Evolutionary conservation across 192 early-diverging fungal species (phyloP), one percentile per base, ranked within the genome.

Genomic region (Backusella liffmaniae): DNA sequence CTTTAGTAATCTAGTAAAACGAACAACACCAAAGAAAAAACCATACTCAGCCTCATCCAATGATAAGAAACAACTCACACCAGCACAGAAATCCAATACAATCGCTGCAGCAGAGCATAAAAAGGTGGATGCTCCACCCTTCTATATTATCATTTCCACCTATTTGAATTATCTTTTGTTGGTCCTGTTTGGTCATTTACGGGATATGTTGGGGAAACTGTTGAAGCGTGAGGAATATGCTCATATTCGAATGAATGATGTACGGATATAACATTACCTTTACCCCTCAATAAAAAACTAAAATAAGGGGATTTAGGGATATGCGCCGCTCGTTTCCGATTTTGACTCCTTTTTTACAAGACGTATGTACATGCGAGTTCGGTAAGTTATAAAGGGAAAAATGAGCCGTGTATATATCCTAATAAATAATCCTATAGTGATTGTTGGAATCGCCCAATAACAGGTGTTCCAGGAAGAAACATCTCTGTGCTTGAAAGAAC

Each of bases 281-380:
- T 10, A 7, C 10, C 39, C 10, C 42, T 16, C 12, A 44, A 44
- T 44, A 13, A 44, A 39, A 39, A 12, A 39, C 7, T 1, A 37
- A 39, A 39, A 39, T 10, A 39, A 39, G 8, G 0, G 4, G 13
- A 23, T 6, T 30, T 32, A 73, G 83, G 90, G 96, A 4, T 94
- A 89, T 75, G 95, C 96, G 51, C 92, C 95, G 35, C 82, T 97
- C 73, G 94, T 93, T 70, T 93, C 93, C 16, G 96, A 95, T 75
- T 97, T 97, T 84, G 94, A 97, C 83, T 95, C 93, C 73, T 92
- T 97, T 83, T 96, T 94, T 85, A 89, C 89, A 73, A 91, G 96
- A 18, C 90, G 93, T 16, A 84, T 97, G 66, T 97, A 96, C 78
- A 74, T 85, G 6, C 89, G 96, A 46, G 95, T 96, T 81, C 75